Conservation (phyloP, 192 early-diverging fungal genomes). For the Gryganskiella cystojenkinii region DNA sequence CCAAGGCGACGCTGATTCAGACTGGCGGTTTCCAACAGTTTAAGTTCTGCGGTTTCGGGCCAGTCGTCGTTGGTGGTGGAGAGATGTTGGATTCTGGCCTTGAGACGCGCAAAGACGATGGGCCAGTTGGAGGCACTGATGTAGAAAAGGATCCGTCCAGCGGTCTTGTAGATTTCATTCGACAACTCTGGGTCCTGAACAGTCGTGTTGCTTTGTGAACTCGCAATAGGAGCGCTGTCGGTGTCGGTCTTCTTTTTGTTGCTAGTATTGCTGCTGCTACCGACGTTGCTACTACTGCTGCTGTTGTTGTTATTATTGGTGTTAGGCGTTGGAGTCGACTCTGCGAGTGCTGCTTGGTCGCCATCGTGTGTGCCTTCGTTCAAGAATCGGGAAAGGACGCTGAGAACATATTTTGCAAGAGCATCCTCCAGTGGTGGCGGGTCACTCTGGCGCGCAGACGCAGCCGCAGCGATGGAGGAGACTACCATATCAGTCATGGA, state of each 20-base stretch:
- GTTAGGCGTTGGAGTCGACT: slow-evolving; percentile 12
- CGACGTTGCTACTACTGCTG: slow-evolving; percentile 19
- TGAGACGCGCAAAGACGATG: slow-evolving; percentile 78
- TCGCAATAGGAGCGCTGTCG: slow-evolving; percentile 28
- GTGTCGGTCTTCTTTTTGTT: slow-evolving; percentile 41
- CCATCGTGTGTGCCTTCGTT: slow-evolving; percentile 63
- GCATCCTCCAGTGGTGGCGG: slow-evolving; percentile 82
- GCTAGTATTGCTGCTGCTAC: slow-evolving; percentile 44
- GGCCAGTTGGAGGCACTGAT: slow-evolving; percentile 92
- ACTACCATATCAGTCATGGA: slow-evolving; percentile 24
- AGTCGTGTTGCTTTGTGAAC: slow-evolving; percentile 40
- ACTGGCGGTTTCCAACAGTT: slow-evolving; percentile 87
- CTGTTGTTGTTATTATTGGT: slow-evolving; percentile 36
- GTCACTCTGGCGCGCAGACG: slow-evolving; percentile 61
- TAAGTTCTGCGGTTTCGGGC: slow-evolving; percentile 82
- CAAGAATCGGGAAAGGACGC: slow-evolving; percentile 71
- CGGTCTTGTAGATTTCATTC: slow-evolving; percentile 83
- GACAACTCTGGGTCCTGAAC: slow-evolving; percentile 60
- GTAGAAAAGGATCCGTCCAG: slow-evolving; percentile 86
- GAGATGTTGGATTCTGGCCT: slow-evolving; percentile 70
- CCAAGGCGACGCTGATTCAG: slow-evolving; percentile 80
- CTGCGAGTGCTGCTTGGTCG: slow-evolving; percentile 43
- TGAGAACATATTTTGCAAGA: slow-evolving; percentile 74
- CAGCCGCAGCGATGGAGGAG: slow-evolving; percentile 27
- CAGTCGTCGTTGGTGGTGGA: slow-evolving; percentile 74